Evolutionary conservation across 331 rosid species (phyloP), one percentile per base, ranked within the genome.

Genomic region (Erythrophleum ivorense): DNA sequence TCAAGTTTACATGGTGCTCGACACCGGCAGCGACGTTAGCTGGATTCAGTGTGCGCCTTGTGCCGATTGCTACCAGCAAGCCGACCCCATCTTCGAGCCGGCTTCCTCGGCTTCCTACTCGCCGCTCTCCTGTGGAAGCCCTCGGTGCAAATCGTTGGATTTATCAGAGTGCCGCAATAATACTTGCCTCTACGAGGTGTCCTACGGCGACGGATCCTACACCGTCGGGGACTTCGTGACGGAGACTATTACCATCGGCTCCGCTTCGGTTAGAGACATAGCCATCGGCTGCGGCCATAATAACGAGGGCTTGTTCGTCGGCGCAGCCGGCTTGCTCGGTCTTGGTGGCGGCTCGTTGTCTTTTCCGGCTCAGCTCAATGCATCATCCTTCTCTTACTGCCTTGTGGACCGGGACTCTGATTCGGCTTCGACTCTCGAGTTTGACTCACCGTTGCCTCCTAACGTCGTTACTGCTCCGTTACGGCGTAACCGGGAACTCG

Each of bases 21-120:
- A 92, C 85, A 92, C 97, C 0, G 98, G 98, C 2, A 92, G 97
- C 21, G 98, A 92, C 81, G 91, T 95, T 15, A 95, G 88, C 87
- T 92, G 97, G 97, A 87, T 91, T 4, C 97, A 92, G 64, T 95
- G 98, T 73, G 91, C 95, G 7, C 98, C 98, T 1, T 95, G 98
- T 80, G 91, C 95, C 18, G 92, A 89, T 6, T 92, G 97, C 48
- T 95, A 91, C 84, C 89, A 84, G 58, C 98, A 92, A 87, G 78
- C 92, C 54, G 98, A 92, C 84, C 98, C 97, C 0, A 91, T 92
- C 1, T 95, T 91, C 49, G 79, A 90, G 65, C 98, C 98, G 45
- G 13, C 84, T 77, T 71, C 85, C 0, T 95, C 98, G 6, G n/a
- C 91, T 34, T 87, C 98, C 0, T 95, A 76, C 78, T 1, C 90